A percentile compares a stretch with the other conserved stretches of the same genome.
Evolutionary conservation across 108 stramenopile genomes (phyloP).

Genomic region (Parietichytrium sp.): DNA sequence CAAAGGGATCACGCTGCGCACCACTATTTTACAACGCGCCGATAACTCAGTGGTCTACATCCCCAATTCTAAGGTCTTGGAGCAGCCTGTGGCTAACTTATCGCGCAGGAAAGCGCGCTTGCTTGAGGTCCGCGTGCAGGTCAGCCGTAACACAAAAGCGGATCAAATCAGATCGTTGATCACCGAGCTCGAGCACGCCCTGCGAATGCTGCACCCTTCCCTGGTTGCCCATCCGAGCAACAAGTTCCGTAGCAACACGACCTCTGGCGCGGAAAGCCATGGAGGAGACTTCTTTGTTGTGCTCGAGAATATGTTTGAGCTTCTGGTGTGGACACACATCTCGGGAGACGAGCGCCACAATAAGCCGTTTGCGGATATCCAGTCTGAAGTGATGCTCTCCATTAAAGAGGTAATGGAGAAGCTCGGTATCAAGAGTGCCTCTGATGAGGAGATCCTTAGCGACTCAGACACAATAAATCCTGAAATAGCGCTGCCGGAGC

Average conservation of each 20-base stretch:
- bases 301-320: slow-evolving; percentile 30
- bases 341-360: background rate
- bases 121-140: slow-evolving; percentile 23
- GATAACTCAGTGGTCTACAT: slow-evolving; percentile 10
- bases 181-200: slow-evolving; percentile 16
- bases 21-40: slow-evolving; percentile 3
- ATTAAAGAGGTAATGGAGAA: background rate
- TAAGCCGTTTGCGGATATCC: background rate
- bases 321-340: slow-evolving; percentile 24
- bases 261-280: too few relatives aligned
- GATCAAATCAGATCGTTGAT: background rate
- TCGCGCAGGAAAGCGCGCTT: slow-evolving; percentile 3
- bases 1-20: background rate
- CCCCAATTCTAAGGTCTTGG: slow-evolving; percentile 4
- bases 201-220: background rate
- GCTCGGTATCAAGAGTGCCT: slow-evolving; percentile 20
- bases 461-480: background rate
- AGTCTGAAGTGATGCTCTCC: slow-evolving; percentile 29
- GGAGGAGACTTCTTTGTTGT: slow-evolving; percentile 36
- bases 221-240: slow-evolving; percentile 1
- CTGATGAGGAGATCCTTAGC: background rate
- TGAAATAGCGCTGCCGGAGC: background rate
- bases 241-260: too few relatives aligned
- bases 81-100: slow-evolving; percentile 26
- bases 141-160: background rate